phyloP scores from a whole-genome alignment of 768 basidiomycete genomes.

The Piloderma croceum region DNA sequence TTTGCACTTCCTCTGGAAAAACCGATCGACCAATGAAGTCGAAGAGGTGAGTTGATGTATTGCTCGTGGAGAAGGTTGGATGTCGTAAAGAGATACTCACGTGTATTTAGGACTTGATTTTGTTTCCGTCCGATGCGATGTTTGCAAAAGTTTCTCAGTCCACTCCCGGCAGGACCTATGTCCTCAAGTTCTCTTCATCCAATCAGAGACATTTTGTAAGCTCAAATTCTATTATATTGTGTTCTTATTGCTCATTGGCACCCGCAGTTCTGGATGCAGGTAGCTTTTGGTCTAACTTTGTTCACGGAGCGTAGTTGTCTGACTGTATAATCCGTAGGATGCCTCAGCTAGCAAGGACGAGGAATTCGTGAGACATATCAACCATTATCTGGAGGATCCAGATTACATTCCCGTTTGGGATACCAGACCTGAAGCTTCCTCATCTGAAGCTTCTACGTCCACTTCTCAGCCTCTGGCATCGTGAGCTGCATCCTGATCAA shows the following conservation, averaged over 20 bases:
- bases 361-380: slow-evolving; percentile 69
- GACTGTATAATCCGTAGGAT: slow-evolving; percentile 40
- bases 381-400: slow-evolving; percentile 63
- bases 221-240: slow-evolving; percentile 12
- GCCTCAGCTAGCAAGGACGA: slow-evolving; percentile 60
- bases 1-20: slow-evolving; percentile 77
- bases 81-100: no score
- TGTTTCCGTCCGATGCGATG: slow-evolving; percentile 81
- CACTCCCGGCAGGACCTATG: slow-evolving; percentile 64
- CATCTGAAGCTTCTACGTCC: slow-evolving; percentile 13
- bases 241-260: slow-evolving; percentile 5
- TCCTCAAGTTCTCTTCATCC: slow-evolving; percentile 89
- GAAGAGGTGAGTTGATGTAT: slow-evolving; percentile 47
- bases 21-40: slow-evolving; percentile 51
- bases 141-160: slow-evolving; percentile 73
- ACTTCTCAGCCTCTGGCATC: slow-evolving; percentile 24
- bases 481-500: no score
- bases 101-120: slow-evolving; percentile 64
- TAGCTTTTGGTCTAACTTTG: slow-evolving; percentile 22
- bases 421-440: slow-evolving; percentile 31
- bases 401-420: slow-evolving; percentile 58
- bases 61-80: neutral
- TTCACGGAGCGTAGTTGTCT: slow-evolving; percentile 1
- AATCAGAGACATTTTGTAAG: slow-evolving; percentile 85
- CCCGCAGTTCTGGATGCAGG: slow-evolving; percentile 83